These are phyloP conservation scores for Jamesozyma jinghongensis DNA, from an alignment of 805 yeast genomes.

Conservation along the genomic window DNA sequence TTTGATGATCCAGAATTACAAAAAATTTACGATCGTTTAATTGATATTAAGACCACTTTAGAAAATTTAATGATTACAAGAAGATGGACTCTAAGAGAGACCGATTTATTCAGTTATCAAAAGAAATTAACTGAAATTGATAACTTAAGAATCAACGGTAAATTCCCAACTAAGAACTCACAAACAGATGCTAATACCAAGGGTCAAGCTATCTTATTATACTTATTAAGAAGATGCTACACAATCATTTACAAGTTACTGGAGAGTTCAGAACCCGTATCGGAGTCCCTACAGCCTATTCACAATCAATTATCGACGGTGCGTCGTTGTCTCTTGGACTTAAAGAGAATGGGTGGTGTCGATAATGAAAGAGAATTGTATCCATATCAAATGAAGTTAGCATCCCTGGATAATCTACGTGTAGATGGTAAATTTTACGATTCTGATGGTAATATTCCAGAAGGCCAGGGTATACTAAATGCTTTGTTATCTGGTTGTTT, in stretches of 20 bases:
- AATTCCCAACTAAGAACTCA: constrained; percentile 34
- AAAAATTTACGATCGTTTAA: constrained; percentile 54
- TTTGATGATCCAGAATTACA: constrained; percentile 41
- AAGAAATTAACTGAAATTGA: constrained; percentile 66
- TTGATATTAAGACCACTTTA: constrained; percentile 58
- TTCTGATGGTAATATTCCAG: constrained; percentile 84
- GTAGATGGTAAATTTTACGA: constrained; percentile 81
- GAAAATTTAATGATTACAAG: constrained; percentile 83
- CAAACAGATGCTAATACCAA: constrained; percentile 27
- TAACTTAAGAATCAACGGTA: constrained; percentile 55
- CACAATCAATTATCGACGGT: constrained; percentile 92
- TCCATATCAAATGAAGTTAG: constrained; percentile 92
- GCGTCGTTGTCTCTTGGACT: constrained; percentile 78
- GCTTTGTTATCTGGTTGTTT: constrained; percentile 90
- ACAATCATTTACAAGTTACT: constrained; percentile 81
- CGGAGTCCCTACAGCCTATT: constrained; percentile 85
- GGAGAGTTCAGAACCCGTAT: constrained; percentile 90
- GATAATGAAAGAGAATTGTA: constrained; percentile 81
- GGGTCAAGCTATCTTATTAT: constrained; percentile 58
- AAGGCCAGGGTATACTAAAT: constrained; percentile 94
- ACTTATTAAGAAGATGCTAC: constrained; percentile 81
- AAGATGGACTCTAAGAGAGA: constrained; percentile 95
- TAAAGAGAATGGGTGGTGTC: constrained; percentile 87
- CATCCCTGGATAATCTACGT: constrained; percentile 78
- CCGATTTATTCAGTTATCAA: constrained; percentile 83